phyloP scores from a whole-genome alignment of 2,329 filamentous ascomycete genomes.

The Botrytis aclada region DNA sequence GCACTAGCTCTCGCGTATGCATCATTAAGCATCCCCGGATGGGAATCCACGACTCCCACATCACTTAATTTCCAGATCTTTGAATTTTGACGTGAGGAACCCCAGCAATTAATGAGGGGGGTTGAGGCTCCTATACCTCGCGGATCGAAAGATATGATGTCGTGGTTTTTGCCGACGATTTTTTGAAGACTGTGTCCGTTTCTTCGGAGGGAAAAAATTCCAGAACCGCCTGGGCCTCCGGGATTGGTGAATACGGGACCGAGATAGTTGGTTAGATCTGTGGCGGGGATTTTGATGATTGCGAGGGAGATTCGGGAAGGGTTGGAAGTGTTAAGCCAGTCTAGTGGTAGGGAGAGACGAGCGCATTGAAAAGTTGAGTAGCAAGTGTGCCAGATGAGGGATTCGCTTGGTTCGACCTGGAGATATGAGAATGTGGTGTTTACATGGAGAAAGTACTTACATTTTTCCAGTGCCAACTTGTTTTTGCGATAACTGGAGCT shows the following conservation, averaged over 20 bases:
- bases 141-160: slow-evolving; percentile 52
- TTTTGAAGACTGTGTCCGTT: slow-evolving; percentile 41
- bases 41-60: slow-evolving; percentile 45
- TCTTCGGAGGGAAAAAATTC: slow-evolving; percentile 29
- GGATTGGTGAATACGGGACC: slow-evolving; percentile 31
- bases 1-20: slow-evolving; percentile 45
- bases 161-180: slow-evolving; percentile 46
- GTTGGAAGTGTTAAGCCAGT: slow-evolving; percentile 30
- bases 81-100: slow-evolving; percentile 40
- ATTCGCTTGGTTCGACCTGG: not conserved
- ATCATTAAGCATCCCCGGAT: slow-evolving; percentile 47
- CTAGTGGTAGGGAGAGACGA: slow-evolving; percentile 31
- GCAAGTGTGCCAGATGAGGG: slow-evolving; percentile 31
- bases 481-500: not conserved
- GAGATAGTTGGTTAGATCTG: slow-evolving; percentile 25
- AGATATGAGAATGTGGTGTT: too few species aligned
- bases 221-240: slow-evolving; percentile 50
- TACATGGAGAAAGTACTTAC: not conserved
- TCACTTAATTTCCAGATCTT: slow-evolving; percentile 47
- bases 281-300: slow-evolving; percentile 28
- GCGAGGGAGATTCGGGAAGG: slow-evolving; percentile 23
- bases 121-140: slow-evolving; percentile 48
- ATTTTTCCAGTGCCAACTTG: not conserved
- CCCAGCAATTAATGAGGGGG: slow-evolving; percentile 50
- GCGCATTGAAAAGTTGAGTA: slow-evolving; percentile 31